Evolutionary conservation across 2,329 filamentous ascomycete species (phyloP).

Genomic region (Colletotrichum lindemuthianum): DNA sequence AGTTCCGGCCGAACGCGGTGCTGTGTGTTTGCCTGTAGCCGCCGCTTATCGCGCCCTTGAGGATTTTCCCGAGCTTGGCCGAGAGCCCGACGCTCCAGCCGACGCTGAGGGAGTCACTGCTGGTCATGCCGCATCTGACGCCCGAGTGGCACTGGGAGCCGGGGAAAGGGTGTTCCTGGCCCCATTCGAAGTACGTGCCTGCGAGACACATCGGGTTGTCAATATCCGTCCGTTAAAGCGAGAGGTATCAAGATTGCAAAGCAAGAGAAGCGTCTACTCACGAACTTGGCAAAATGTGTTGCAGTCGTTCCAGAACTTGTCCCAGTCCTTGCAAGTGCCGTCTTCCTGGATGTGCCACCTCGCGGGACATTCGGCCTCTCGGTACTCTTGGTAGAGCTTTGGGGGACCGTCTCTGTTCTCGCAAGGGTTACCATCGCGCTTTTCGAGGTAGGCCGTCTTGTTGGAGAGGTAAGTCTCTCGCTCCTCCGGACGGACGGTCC

Average conservation of each 20-base stretch:
- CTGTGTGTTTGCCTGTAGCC: conserved; percentile 15
- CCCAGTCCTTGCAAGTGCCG: conserved; percentile 1
- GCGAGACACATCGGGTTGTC: background rate
- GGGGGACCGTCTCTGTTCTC: background rate
- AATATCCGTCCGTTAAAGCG: background rate
- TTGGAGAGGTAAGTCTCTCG: background rate
- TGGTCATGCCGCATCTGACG: conserved; percentile 43
- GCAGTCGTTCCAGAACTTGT: background rate
- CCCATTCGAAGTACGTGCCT: conserved; percentile 39
- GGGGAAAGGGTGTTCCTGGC: conserved; percentile 47
- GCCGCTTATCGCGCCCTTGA: conserved; percentile 40
- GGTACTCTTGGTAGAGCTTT: conserved; percentile 6
- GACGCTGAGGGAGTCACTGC: conserved; percentile 41
- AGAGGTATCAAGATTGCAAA: too few relatives aligned
- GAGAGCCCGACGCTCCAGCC: conserved; percentile 46
- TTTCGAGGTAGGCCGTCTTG: background rate
- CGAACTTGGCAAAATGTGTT: conserved; percentile 11
- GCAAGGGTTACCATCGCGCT: background rate
- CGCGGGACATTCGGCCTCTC: conserved; percentile 1
- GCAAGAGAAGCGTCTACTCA: background rate
- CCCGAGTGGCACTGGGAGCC: conserved; percentile 46
- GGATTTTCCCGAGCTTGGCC: conserved; percentile 38
- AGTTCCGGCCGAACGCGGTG: conserved; percentile 6
- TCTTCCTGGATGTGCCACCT: background rate
- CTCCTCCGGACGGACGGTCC: conserved; percentile 4